Evolutionary conservation across 2,329 filamentous ascomycete species (phyloP).

Genomic region (Claviceps pazoutovae): DNA sequence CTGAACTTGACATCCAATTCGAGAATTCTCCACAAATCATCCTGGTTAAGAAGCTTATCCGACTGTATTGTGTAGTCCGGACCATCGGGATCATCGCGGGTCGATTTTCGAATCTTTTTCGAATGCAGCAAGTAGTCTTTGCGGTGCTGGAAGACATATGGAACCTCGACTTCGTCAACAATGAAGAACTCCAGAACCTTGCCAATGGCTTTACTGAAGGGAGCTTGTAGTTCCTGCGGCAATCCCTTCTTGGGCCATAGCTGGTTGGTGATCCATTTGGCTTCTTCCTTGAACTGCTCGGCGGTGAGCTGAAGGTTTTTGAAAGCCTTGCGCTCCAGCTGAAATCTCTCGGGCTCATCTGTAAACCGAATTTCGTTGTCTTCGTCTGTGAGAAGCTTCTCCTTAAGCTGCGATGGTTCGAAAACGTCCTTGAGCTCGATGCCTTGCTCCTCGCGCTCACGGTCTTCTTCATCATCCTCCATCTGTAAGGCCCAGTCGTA

Average conservation of each 20-base stretch:
- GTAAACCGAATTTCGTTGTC: conserved; percentile 81
- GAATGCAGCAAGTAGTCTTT: conserved; percentile 95
- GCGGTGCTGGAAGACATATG: conserved; percentile 94
- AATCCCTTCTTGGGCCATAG: conserved; percentile 80
- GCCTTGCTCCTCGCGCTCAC: conserved; percentile 64
- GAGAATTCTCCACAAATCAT: conserved; percentile 88
- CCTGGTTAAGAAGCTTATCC: conserved; percentile 81
- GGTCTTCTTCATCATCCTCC: conserved; percentile 74
- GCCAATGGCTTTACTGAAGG: conserved; percentile 76
- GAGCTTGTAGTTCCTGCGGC: conserved; percentile 55
- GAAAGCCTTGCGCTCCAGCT: conserved; percentile 81
- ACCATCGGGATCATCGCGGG: conserved; percentile 52
- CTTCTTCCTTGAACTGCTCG: conserved; percentile 82
- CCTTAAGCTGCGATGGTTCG: conserved; percentile 84
- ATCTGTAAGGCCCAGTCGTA: conserved; percentile 89
- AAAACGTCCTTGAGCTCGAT: conserved; percentile 96
- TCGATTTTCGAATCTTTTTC: conserved; percentile 50
- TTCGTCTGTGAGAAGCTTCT: conserved; percentile 89
- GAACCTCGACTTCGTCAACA: conserved; percentile 85
- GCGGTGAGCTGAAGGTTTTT: conserved; percentile 65
- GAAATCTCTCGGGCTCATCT: conserved; percentile 89
- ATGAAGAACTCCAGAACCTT: conserved; percentile 95
- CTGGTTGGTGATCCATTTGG: conserved; percentile 79
- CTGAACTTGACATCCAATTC: conserved; percentile 93
- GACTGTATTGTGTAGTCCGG: conserved; percentile 63